Percentiles rank a stretch among this genome's conserved stretches.
Evolutionary conservation across 2,329 filamentous ascomycete species (phyloP).

Genomic region (Tolypocladium sp.): DNA sequence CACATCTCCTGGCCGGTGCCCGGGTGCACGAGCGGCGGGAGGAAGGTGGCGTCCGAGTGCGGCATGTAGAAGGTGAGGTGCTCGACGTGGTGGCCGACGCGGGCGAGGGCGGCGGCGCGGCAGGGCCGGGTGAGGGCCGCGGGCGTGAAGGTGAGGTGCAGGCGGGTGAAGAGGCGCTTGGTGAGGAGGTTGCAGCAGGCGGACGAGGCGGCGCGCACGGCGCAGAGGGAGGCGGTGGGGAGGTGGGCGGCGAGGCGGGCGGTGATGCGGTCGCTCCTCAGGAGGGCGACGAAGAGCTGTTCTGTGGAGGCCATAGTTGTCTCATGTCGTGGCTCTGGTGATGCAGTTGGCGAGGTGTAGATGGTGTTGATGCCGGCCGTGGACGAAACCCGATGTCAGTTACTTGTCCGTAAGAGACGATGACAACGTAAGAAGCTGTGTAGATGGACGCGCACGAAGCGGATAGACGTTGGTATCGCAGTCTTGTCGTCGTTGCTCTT

Average conservation of each 20-base stretch:
- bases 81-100: conserved; percentile 71
- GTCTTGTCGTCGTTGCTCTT: too few species aligned
- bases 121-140: conserved; percentile 68
- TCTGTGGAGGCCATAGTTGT: conserved; percentile 38
- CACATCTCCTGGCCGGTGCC: conserved; percentile 66
- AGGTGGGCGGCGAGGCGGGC: conserved; percentile 40
- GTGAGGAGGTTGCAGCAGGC: conserved; percentile 64
- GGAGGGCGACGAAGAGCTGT: conserved; percentile 44
- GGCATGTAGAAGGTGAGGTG: conserved; percentile 70
- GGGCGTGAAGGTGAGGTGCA: conserved; percentile 61
- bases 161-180: conserved; percentile 58
- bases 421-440: too few species aligned
- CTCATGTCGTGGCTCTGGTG: conserved; percentile 30
- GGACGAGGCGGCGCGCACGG: conserved; percentile 57
- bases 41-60: conserved; percentile 68
- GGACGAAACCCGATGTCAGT: background rate
- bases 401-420: background rate
- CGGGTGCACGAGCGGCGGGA: conserved; percentile 77
- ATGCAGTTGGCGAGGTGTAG: background rate
- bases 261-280: conserved; percentile 41
- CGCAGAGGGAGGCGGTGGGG: conserved; percentile 42
- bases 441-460: too few species aligned
- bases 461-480: too few species aligned
- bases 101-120: conserved; percentile 63
- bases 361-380: background rate